Base-by-base conservation (phyloP, 176 grass and related monocot genomes). In the Oryza meyeriana region DNA sequence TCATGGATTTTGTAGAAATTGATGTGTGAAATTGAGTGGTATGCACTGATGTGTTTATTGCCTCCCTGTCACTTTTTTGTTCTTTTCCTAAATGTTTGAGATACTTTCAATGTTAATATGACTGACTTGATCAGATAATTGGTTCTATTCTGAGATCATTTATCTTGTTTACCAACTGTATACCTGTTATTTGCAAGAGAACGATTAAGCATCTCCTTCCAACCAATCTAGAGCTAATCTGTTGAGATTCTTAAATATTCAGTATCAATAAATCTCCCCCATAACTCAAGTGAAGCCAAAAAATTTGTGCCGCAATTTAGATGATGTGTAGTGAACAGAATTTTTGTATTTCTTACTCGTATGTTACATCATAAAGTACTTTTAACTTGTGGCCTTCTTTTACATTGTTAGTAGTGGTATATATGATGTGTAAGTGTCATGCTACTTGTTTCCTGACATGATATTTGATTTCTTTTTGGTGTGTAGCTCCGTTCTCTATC, bases 401-500 rank as follows among this genome's bases (percentile, higher is more conserved):
- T 57, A 18, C 40, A 33, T 77, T 71, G 11, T 17, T 77, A 12
- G 1, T 20, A 16, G 24, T 71, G 5, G 20, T 58, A 71, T 78
- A 27, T 40, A n/a, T 45, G 57, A 70, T 64, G 31, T 72, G 70
- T 69, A 70, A 69, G n/a, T 45, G 25, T 17, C 69, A 24, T 76
- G 29, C 31, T 78, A 70, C 26, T 66, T 75, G 8, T 57, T 76
- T 28, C 26, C 44, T 86, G 69, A 80, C 30, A 41, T 59, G 29
- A n/a, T 22, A 16, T 34, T 76, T 90, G 67, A 64, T 26, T 44
- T 83, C 1, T 82, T 69, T 78, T 71, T 74, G 61, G 48, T 30
- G 27, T 92, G 79, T 84, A 99, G 96, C 90, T 99, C 68, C 87
- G 93, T 22, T 99, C 91, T 70, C 83, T 99, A 79, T 93, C 91